These are phyloP conservation scores for Hyphopichia fennica DNA, from an alignment of 1,139 yeast genomes.

Conservation along the genomic window DNA sequence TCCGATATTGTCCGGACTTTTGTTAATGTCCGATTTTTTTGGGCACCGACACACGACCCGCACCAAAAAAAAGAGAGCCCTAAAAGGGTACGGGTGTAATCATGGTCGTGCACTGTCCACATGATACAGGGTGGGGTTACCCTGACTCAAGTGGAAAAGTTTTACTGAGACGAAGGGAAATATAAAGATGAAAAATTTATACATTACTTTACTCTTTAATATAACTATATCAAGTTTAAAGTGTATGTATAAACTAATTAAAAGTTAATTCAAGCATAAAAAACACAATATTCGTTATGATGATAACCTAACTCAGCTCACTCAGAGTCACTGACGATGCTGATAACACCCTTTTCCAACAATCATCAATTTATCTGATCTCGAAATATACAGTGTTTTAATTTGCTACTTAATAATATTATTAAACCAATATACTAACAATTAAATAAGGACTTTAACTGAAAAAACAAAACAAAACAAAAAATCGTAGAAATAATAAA, in stretches of 20 bases:
- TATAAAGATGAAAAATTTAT: no score
- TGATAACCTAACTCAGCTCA: conserved; percentile 58
- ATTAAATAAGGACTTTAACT: neutral
- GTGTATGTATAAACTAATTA: neutral
- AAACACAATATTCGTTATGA: conserved; percentile 37
- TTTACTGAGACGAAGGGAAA: no score
- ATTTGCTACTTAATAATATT: neutral
- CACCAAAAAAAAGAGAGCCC: no score
- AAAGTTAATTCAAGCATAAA: neutral
- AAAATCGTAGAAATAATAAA: neutral
- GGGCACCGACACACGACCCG: no score
- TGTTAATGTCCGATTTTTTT: no score
- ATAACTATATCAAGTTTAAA: neutral
- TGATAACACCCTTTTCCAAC: conserved; percentile 49
- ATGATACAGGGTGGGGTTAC: no score
- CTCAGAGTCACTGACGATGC: conserved; percentile 52
- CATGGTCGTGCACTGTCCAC: no score
- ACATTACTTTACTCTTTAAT: no score
- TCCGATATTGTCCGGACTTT: no score
- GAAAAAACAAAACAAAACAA: neutral
- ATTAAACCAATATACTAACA: conserved; percentile 4
- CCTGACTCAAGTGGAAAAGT: no score
- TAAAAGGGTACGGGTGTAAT: no score
- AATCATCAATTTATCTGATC: conserved; percentile 39
- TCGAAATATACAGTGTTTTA: neutral